Base-by-base conservation (phyloP, 1,284 basidiomycete genomes). In the Rhodotorula sp. region DNA sequence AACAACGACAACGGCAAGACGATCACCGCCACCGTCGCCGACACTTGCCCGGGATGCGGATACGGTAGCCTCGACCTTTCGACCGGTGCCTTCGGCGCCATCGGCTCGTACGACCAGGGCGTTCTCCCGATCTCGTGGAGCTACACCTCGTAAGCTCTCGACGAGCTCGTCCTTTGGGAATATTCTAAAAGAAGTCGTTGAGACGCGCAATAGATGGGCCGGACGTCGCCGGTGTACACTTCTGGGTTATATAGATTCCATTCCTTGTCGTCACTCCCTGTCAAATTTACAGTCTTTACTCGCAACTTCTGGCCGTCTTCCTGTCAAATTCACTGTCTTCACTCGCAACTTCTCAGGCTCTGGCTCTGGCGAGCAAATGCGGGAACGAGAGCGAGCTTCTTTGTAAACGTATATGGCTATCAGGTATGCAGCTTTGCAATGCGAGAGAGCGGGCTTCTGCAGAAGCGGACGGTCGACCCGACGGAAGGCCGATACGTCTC, bases 1-100 rank as follows among this genome's bases (percentile, higher is more conserved):
- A 74, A 75, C 69, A 68, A 64, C 20, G 89, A 70, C 82, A 89
- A 87, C 81, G 84, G 85, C 74, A 85, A 87, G 80, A 81, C 80
- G 26, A 86, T 91, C 72, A 84, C 81, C 4, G 92, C 88, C 69
- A 85, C 3, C 18, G 71, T 76, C 6, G 63, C 60, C 39, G 75
- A 76, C 64, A 72, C 70, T n/a, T 66, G 39, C n/a, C 74, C 71
- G 5, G 59, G 58, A 8, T 75, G 75, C 54, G 31, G 15, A 1
- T 69, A 65, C 56, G 66, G 66, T 2, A 57, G 43, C 3, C 52
- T 76, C 31, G 72, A 74, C 64, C 66, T 76, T 54, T 60, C 54
- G 6, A 49, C 58, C 6, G 73, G 65, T 3, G 71, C 71, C 4
- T 75, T 73, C 66, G 57, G 48, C 6, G 60, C 64, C n/a, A 39